Evolutionary conservation across 345 rosid genomes (phyloP).

Genomic region (Luvunga scandens): DNA sequence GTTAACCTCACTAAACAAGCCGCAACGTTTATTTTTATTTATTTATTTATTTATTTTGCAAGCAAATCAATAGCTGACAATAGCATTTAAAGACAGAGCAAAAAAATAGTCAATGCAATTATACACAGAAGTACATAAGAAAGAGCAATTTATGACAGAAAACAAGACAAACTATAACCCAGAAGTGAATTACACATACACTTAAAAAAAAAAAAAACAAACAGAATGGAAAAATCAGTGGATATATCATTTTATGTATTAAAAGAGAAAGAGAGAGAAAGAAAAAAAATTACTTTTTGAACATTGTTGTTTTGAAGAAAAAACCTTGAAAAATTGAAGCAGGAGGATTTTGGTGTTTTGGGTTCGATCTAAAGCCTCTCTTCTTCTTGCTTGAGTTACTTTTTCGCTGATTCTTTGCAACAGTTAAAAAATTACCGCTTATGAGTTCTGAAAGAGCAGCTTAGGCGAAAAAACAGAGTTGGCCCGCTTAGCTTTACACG

Average conservation of each 20-base stretch:
- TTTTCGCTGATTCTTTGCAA: neutral
- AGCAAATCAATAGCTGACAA: neutral
- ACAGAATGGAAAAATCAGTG: neutral
- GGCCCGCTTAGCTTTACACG: neutral
- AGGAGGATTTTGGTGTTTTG: conserved; percentile 7
- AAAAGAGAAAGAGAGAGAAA: neutral
- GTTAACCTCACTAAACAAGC: neutral
- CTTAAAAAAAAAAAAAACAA: neutral
- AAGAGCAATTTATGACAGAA: neutral
- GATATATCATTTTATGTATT: neutral
- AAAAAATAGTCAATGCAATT: neutral
- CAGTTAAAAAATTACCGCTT: neutral
- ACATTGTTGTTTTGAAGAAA: conserved; percentile 26
- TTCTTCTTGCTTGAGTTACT: neutral
- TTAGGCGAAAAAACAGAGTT: too few relatives aligned
- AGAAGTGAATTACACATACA: neutral
- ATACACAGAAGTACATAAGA: neutral
- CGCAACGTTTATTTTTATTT: neutral
- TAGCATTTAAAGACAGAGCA: neutral
- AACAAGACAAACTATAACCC: neutral
- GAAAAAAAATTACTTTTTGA: conserved; percentile 35
- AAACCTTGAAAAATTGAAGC: neutral
- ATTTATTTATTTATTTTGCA: neutral
- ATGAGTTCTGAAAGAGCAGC: neutral
- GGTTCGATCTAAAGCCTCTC: conserved; percentile 8